A percentile compares a stretch with the other conserved stretches of the same genome.
Evolutionary conservation across 371 early-diverging fungal genomes (phyloP).

Genomic region (Blyttiomyces sp.): DNA sequence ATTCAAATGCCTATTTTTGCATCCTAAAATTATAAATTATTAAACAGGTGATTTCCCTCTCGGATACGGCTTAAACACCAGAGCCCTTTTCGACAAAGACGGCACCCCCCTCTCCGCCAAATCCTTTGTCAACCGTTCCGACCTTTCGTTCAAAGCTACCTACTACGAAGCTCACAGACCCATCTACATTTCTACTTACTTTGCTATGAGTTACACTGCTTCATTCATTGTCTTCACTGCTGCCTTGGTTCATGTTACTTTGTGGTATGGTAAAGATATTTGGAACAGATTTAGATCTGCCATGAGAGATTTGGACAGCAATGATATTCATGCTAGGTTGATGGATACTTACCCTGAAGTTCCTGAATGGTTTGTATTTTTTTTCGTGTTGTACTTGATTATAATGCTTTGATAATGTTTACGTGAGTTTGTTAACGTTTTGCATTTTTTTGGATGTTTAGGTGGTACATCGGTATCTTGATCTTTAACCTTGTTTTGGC

Average conservation of each 20-base stretch:
- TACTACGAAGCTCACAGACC: constrained; percentile 18
- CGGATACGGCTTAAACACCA: constrained; percentile 11
- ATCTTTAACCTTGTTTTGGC: not conserved
- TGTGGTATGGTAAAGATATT: constrained; percentile 39
- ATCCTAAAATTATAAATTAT: no score
- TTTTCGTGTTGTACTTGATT: constrained; percentile 53
- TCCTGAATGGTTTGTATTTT: constrained; percentile 47
- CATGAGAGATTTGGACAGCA: constrained; percentile 6
- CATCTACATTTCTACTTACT: constrained; percentile 7
- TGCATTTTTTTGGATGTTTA: no score
- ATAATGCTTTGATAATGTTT: constrained; percentile 1
- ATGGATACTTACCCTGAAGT: constrained; percentile 37
- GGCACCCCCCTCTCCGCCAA: constrained; percentile 1
- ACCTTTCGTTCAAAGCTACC: constrained; percentile 9
- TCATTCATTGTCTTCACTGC: constrained; percentile 13
- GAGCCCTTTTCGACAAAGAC: constrained; percentile 9
- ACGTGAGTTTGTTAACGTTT: no score
- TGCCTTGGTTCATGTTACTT: constrained; percentile 15
- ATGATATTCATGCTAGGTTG: constrained; percentile 32
- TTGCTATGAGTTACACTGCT: constrained; percentile 9
- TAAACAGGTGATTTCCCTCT: no score
- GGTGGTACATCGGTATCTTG: constrained; percentile 14
- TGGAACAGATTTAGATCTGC: not conserved
- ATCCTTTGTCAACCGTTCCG: not conserved
- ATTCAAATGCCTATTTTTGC: no score